phyloP scores from a whole-genome alignment of 305 asterid species.

The Petunia hybrid region DNA sequence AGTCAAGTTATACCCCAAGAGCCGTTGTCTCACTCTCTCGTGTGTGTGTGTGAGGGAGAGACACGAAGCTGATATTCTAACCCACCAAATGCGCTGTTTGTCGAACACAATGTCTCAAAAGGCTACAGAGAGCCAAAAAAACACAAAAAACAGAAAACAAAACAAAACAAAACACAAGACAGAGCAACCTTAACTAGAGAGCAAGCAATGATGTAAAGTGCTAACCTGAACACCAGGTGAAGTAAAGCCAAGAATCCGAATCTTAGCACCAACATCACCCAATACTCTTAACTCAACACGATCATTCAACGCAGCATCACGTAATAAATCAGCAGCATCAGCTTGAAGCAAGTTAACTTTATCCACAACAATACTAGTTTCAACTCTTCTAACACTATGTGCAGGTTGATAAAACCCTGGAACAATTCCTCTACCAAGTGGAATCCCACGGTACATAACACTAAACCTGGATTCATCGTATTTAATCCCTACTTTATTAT shows the following conservation, averaged over 20 bases:
- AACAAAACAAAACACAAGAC: background rate
- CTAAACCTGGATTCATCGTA: slow-evolving; percentile 82
- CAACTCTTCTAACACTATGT: slow-evolving; percentile 68
- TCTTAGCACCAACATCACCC: slow-evolving; percentile 92
- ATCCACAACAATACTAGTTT: slow-evolving; percentile 69
- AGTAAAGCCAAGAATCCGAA: slow-evolving; percentile 80
- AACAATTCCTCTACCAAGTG: slow-evolving; percentile 78
- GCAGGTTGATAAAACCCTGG: slow-evolving; percentile 81
- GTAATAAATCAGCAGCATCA: slow-evolving; percentile 74
- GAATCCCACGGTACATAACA: slow-evolving; percentile 89
- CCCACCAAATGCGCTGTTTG: background rate
- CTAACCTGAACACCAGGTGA: slow-evolving; percentile 95
- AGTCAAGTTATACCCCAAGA: too few relatives aligned
- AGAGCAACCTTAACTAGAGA: slow-evolving; percentile 1
- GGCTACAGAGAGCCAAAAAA: background rate
- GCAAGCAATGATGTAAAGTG: background rate
- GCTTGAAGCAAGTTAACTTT: slow-evolving; percentile 77
- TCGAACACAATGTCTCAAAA: background rate
- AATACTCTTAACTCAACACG: slow-evolving; percentile 84
- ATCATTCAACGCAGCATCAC: slow-evolving; percentile 76
- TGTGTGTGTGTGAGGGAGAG: background rate
- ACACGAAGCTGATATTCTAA: slow-evolving; percentile 1
- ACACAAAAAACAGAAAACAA: background rate
- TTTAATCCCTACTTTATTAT: slow-evolving; percentile 93
- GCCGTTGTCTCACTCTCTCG: background rate